Base-by-base conservation (phyloP, 108 stramenopile genomes). In the Stephanodiscus minutulus region DNA sequence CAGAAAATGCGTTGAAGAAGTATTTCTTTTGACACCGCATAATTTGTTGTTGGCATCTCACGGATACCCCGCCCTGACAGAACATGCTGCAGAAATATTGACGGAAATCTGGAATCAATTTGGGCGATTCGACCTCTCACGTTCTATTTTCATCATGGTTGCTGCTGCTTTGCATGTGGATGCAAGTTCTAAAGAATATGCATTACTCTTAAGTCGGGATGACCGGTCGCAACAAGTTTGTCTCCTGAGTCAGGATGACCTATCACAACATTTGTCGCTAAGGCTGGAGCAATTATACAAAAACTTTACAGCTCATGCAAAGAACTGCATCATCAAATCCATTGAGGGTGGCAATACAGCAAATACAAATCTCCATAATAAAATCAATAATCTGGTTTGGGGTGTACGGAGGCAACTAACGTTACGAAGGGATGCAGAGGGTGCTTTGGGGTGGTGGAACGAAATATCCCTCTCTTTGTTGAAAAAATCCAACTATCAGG, bases 361-460 rank as follows among this genome's bases (percentile, higher is more conserved):
- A 27, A 22, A 12, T 11, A 11, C 46, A 2, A 20, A 69, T 28
- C 28, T 47, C 31, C 31, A 31, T 53, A 48, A 49, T 10, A 33
- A 68, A 9, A 63, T 73, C 52, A 15, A 68, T 58, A 28, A n/a
- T 20, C 65, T 79, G 36, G 61, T 66, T 41, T 35, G 60, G n/a
- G 52, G 20, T 37, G 78, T 79, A 3, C 49, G 53, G 49, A 68
- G 78, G 64, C 55, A 73, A 7, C 72, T 79, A 25, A 25, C 60
- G 1, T 62, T 46, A 27, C 50, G 67, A 18, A 47, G 52, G 12
- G 78, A 64, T 20, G 24, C 29, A 5, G 66, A 41, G 12, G 54
- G 61, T 56, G 78, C 70, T 11, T 44, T 79, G 17, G 55, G 41
- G 21, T 79, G 78, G 78, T 79, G 71, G 72, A 66, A 79, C 48